phyloP scores from a whole-genome alignment of 441 rosid genomes.

The Omphalea diandra region DNA sequence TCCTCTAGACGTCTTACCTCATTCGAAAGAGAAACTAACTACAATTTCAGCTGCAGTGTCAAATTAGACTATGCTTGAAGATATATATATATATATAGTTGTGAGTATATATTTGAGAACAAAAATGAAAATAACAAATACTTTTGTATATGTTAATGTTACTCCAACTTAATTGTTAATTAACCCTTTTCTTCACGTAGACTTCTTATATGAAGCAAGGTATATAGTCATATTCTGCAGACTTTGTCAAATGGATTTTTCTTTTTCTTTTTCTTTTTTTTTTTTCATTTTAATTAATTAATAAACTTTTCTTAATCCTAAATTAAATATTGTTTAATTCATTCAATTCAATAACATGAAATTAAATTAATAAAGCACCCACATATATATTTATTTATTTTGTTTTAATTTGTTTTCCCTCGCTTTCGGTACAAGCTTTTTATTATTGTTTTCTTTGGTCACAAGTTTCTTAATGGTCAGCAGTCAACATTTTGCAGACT shows the following conservation, averaged over 20 bases:
- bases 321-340: too few relatives aligned
- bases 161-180: conserved; percentile 21
- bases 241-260: too few relatives aligned
- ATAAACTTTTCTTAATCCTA: too few relatives aligned
- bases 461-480: neutral
- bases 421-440: conserved; percentile 3
- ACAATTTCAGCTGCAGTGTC: conserved; percentile 27
- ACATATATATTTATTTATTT: too few relatives aligned
- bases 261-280: neutral
- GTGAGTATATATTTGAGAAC: too few relatives aligned
- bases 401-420: too few relatives aligned
- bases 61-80: conserved; percentile 48
- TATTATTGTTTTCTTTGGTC: conserved; percentile 18
- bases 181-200: conserved; percentile 35
- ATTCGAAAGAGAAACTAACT: conserved; percentile 10
- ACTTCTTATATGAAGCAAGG: conserved; percentile 26
- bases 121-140: conserved; percentile 24
- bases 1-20: conserved; percentile 57
- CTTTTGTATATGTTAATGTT: neutral
- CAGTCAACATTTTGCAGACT: too few relatives aligned
- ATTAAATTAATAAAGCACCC: too few relatives aligned
- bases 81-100: too few relatives aligned
- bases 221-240: too few relatives aligned
- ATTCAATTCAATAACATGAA: too few relatives aligned
- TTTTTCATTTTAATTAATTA: neutral